phyloP scores from a whole-genome alignment of 352 stramenopile genomes.

The Globisporangium viniferum region DNA sequence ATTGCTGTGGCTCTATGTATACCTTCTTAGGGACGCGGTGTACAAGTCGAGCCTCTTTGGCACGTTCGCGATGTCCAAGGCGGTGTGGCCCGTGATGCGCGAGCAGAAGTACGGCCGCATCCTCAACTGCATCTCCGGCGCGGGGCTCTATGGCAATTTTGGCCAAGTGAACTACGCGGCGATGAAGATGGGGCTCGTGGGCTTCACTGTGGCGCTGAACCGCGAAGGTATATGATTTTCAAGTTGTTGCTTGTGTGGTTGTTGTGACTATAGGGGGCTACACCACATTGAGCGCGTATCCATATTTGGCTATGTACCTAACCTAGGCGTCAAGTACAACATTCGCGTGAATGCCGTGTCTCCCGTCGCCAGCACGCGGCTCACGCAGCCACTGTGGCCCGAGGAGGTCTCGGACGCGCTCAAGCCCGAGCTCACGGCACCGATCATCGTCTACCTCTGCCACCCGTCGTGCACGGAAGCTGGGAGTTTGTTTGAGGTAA shows the following conservation, averaged over 20 bases:
- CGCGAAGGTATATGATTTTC: conserved; percentile 47
- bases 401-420: conserved; percentile 77
- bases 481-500: no score
- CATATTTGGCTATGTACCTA: no score
- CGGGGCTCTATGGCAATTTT: conserved; percentile 80
- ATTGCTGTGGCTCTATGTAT: conserved; percentile 16
- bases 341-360: conserved; percentile 90
- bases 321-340: conserved; percentile 55
- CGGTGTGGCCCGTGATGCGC: conserved; percentile 86
- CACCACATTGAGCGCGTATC: no score
- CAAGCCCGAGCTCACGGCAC: conserved; percentile 88
- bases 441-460: conserved; percentile 81
- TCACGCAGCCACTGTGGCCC: conserved; percentile 86
- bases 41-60: conserved; percentile 42
- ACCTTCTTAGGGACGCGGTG: conserved; percentile 21
- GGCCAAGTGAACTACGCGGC: conserved; percentile 75
- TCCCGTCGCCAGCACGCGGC: conserved; percentile 80
- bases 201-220: conserved; percentile 56
- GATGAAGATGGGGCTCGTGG: conserved; percentile 74
- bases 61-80: conserved; percentile 76
- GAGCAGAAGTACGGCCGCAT: conserved; percentile 89
- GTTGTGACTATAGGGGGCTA: no score
- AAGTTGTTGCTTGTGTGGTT: no score
- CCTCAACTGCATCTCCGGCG: conserved; percentile 83
- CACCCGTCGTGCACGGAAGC: conserved; percentile 24